These are phyloP conservation scores for Scenedesmus sp. DNA, from an alignment of 163 green algal genomes.

Conservation along the genomic window DNA sequence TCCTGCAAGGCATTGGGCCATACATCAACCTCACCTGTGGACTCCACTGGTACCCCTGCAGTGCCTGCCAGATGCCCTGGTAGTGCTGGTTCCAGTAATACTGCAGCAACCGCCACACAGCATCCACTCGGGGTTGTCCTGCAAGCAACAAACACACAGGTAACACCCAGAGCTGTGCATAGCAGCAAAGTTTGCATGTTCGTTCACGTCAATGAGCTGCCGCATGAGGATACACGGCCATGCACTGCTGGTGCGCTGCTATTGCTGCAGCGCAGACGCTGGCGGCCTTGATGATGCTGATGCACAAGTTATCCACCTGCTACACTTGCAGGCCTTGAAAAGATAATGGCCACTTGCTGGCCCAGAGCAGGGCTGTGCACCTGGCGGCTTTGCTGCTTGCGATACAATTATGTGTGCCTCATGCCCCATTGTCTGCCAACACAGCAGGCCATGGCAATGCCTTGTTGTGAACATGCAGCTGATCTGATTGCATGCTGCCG, in stretches of 20 bases:
- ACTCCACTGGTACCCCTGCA: constrained; percentile 65
- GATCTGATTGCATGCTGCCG: not conserved
- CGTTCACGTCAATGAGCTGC: too few species aligned
- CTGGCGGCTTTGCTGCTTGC: too few species aligned
- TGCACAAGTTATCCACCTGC: too few species aligned
- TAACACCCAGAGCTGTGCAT: not conserved
- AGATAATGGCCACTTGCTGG: too few species aligned
- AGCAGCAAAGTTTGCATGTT: too few species aligned
- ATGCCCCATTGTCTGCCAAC: not conserved
- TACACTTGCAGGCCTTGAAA: too few species aligned
- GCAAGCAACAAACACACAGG: not conserved
- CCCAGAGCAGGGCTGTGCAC: too few species aligned
- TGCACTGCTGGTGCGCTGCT: not conserved
- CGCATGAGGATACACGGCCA: too few species aligned
- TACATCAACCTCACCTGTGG: constrained; percentile 8
- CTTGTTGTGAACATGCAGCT: not conserved
- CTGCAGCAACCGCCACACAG: constrained; percentile 67
- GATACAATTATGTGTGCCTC: not conserved
- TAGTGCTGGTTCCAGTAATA: constrained; percentile 65
- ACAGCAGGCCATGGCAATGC: not conserved
- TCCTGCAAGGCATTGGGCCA: not conserved
- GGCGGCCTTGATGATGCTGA: too few species aligned
- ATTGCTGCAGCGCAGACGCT: too few species aligned
- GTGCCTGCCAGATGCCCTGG: constrained; percentile 62
- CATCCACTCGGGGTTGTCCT: constrained; percentile 66